Percentiles rank a stretch among this genome's conserved stretches.
These are phyloP conservation scores for Aphanoascus verrucosus DNA, from an alignment of 2,329 filamentous ascomycete genomes.

Conservation along the genomic window DNA sequence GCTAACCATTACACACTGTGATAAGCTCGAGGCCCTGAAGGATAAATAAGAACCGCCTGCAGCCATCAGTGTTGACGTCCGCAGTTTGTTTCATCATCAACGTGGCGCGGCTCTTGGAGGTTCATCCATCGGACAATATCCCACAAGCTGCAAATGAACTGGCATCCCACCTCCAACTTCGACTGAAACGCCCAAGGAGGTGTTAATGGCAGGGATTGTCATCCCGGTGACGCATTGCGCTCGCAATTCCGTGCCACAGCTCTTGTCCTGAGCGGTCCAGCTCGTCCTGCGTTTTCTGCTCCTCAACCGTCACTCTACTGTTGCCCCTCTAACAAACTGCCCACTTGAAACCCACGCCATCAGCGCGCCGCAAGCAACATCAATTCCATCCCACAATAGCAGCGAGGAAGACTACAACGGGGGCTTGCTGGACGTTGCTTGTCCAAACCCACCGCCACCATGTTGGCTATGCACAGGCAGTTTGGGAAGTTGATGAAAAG, in stretches of 20 bases:
- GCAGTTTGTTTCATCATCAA: too few relatives aligned
- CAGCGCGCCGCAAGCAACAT: background rate
- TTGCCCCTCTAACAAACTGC: background rate
- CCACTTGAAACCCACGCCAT: background rate
- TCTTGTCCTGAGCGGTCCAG: background rate
- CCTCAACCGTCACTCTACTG: background rate
- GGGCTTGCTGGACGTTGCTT: background rate
- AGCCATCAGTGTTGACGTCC: too few relatives aligned
- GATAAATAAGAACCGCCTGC: too few relatives aligned
- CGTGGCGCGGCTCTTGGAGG: too few relatives aligned
- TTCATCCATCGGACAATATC: too few relatives aligned
- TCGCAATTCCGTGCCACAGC: background rate
- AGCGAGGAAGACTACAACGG: background rate
- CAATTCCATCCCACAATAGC: background rate
- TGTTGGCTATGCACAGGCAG: conserved; percentile 53
- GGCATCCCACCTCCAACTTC: too few relatives aligned
- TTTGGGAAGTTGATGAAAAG: conserved; percentile 62
- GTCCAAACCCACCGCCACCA: conserved; percentile 13
- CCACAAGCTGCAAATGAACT: too few relatives aligned
- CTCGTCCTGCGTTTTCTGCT: background rate
- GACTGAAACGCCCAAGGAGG: background rate
- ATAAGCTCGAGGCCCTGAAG: too few relatives aligned
- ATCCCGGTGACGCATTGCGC: conserved; percentile 1
- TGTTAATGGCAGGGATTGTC: background rate
- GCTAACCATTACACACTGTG: too few relatives aligned